These are phyloP conservation scores for Podaxis carcinomalis DNA, from an alignment of 768 basidiomycete species.

Conservation along the genomic window DNA sequence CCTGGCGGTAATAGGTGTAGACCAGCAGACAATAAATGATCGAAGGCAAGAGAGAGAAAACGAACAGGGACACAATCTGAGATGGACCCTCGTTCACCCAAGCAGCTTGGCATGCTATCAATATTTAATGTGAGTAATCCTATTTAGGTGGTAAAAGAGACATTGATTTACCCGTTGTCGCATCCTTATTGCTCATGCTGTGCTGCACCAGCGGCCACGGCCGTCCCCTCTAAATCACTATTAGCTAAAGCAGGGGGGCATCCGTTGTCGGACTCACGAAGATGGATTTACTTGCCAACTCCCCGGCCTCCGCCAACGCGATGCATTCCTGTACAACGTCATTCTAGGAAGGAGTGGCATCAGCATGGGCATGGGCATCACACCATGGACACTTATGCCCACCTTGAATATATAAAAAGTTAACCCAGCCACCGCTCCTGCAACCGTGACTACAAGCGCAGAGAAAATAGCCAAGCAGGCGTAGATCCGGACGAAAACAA, in stretches of 20 bases:
- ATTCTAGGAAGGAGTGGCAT: slow-evolving; percentile 20
- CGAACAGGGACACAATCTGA: slow-evolving; percentile 31
- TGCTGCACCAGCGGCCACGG: slow-evolving; percentile 25
- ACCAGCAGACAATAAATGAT: slow-evolving; percentile 31
- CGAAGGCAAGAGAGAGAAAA: slow-evolving; percentile 35
- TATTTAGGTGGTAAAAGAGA: not conserved
- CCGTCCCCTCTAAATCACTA: slow-evolving; percentile 22
- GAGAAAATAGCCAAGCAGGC: slow-evolving; percentile 30
- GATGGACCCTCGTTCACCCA: slow-evolving; percentile 35
- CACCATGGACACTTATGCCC: slow-evolving; percentile 14
- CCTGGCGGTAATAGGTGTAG: slow-evolving; percentile 37
- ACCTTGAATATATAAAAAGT: slow-evolving; percentile 37
- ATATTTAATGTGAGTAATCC: not conserved
- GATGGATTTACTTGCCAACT: slow-evolving; percentile 29
- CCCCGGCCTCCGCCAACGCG: slow-evolving; percentile 27
- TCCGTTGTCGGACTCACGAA: slow-evolving; percentile 25
- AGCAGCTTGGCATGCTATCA: slow-evolving; percentile 32
- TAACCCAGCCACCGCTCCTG: slow-evolving; percentile 30
- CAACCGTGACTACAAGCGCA: slow-evolving; percentile 29
- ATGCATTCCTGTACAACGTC: slow-evolving; percentile 35
- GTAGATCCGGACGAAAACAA: slow-evolving; percentile 24
- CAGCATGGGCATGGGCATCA: not conserved
- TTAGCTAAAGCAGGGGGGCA: not conserved
- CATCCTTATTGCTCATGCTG: not conserved
- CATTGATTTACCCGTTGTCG: not conserved